Conservation (phyloP, 371 early-diverging fungal species). For the Entomophthora muscae region DNA sequence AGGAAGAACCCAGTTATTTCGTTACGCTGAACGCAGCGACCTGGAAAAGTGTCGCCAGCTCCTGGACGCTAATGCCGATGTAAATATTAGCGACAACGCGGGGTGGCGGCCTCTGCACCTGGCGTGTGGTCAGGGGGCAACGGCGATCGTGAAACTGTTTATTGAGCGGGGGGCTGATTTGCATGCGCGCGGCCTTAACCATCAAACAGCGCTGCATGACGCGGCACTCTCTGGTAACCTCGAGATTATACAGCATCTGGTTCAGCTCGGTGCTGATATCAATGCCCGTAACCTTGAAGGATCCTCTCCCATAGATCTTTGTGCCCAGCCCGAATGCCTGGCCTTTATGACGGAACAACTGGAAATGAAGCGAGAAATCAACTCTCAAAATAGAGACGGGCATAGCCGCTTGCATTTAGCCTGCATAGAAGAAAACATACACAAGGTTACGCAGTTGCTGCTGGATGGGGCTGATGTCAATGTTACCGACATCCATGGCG, state of each 20-base stretch:
- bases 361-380: not conserved
- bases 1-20: conserved; percentile 33
- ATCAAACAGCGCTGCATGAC: conserved; percentile 65
- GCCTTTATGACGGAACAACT: conserved; percentile 1
- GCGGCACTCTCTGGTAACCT: conserved; percentile 46
- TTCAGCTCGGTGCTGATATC: conserved; percentile 38
- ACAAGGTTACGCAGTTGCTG: conserved; percentile 21
- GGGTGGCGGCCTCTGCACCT: conserved; percentile 50
- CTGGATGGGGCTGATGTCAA: conserved; percentile 8
- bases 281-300: conserved; percentile 1
- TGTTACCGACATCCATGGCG: conserved; percentile 6
- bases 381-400: not conserved
- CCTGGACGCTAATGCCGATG: conserved; percentile 27
- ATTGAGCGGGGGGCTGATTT: conserved; percentile 33
- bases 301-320: not conserved
- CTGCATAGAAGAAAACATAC: conserved; percentile 16
- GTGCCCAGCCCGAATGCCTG: not conserved
- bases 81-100: conserved; percentile 37
- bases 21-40: conserved; percentile 28
- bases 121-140: conserved; percentile 39
- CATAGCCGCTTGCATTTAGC: conserved; percentile 1
- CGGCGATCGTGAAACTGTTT: conserved; percentile 33
- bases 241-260: conserved; percentile 33
- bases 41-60: conserved; percentile 25
- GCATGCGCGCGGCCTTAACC: conserved; percentile 35